Evolutionary conservation across 805 yeast species (phyloP).

Genomic region (Ogataea angusta): DNA sequence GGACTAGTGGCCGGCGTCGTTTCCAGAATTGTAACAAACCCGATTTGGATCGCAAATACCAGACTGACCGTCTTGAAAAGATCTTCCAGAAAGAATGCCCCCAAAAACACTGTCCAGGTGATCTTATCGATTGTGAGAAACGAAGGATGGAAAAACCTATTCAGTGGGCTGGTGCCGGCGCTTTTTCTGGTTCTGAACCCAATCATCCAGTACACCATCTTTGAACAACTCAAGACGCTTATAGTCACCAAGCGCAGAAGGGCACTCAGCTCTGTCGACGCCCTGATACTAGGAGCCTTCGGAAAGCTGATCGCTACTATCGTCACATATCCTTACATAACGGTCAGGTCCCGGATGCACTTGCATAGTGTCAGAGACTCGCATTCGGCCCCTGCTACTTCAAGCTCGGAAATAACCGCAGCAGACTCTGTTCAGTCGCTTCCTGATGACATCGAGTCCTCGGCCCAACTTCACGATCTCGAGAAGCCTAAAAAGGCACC

Average conservation of each 20-base stretch:
- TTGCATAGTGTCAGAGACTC: constrained; percentile 39
- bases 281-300: constrained; percentile 82
- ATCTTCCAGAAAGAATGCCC: constrained; percentile 12
- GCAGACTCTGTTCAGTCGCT: constrained; percentile 24
- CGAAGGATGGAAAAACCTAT: constrained; percentile 71
- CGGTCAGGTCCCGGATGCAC: constrained; percentile 87
- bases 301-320: constrained; percentile 89
- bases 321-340: constrained; percentile 87
- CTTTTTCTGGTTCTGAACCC: constrained; percentile 84
- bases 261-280: constrained; percentile 66
- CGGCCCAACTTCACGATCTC: constrained; percentile 21
- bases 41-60: constrained; percentile 94
- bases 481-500: constrained; percentile 19
- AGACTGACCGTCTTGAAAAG: constrained; percentile 65
- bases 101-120: constrained; percentile 43
- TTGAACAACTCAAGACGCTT: constrained; percentile 76
- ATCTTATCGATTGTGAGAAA: constrained; percentile 59
- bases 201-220: constrained; percentile 85
- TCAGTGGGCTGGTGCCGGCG: constrained; percentile 87
- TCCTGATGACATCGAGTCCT: constrained; percentile 20
- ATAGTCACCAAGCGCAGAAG: constrained; percentile 52
- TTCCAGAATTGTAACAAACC: constrained; percentile 79
- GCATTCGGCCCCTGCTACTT: constrained; percentile 11
- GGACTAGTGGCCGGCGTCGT: constrained; percentile 88
- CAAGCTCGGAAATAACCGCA: constrained; percentile 8